Base-by-base conservation (phyloP, 1,139 yeast genomes). In the Candida smagusa region DNA sequence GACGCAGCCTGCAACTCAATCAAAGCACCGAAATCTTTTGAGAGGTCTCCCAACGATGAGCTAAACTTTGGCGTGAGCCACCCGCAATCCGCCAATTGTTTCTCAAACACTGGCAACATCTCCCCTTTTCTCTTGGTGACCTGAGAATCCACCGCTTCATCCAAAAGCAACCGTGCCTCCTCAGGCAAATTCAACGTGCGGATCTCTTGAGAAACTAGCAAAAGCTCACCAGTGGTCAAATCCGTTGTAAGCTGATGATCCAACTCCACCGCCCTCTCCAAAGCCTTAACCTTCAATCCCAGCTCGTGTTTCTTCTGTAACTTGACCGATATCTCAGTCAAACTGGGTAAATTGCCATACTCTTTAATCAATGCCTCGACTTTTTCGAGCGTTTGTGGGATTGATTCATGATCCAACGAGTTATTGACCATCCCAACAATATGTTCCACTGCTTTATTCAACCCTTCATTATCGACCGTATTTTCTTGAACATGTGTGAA, bases 1-100 rank as follows among this genome's bases (percentile, higher is more conserved):
- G 49, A 43, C 7, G 74, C 53, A 5, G 61, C 54, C 38, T 77
- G 79, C 12, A 79, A 47, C 23, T 57, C 48, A 23, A 72, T 53
- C 27, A 77, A 53, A 8, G 48, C 36, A 1, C 46, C 25, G 22
- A 49, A 36, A 6, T 31, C 12, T 7, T 22, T 28, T 6, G 39
- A 25, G n/a, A 39, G 33, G 6, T 9, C 25, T 7, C 21, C 13
- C 9, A 39, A 32, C 2, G 42, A 26, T 5, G 39, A 27, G 9
- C 33, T 39, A 19, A 35, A 34, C 24, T 41, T 37, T 19, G 29
- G 37, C 6, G 35, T 28, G 5, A 42, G 27, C 41, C 43, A 35
- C 6, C 36, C 41, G 33, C 37, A n/a, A 19, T 33, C 40, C 7
- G 31, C 29, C n/a, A 44, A 28, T 9, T 16, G 12, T 11, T 26